Conservation (phyloP, 495 filamentous ascomycete species). For the Annulohypoxylon maeteangense region DNA sequence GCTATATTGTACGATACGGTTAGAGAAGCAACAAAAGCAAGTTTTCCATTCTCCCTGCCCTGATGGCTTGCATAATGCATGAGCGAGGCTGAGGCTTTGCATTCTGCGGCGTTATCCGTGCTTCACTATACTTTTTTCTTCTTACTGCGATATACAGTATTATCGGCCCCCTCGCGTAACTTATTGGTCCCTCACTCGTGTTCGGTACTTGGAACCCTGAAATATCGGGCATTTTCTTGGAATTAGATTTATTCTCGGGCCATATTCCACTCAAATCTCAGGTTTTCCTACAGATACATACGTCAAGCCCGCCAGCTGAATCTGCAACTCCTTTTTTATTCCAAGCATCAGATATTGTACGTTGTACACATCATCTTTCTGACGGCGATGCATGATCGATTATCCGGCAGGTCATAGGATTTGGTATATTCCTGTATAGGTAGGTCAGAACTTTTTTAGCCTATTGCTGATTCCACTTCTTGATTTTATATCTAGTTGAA, state of each 20-base stretch:
- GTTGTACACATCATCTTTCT: not conserved
- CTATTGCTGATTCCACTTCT: not conserved
- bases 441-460: not conserved
- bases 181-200: conserved; percentile 16
- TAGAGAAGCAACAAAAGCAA: not conserved
- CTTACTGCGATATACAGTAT: not conserved
- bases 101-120: conserved; percentile 24
- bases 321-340: not conserved
- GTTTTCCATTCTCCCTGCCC: not conserved
- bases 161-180: conserved; percentile 1
- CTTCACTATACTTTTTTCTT: not conserved
- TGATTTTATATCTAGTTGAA: not conserved
- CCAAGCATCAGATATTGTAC: not conserved
- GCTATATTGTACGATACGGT: not conserved
- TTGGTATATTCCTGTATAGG: not conserved
- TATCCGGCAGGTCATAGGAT: not conserved
- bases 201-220: conserved; percentile 25
- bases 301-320: not conserved
- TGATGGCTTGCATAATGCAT: conserved; percentile 32
- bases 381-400: not conserved
- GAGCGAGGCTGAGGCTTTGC: conserved; percentile 30
- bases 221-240: conserved; percentile 23
- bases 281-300: not conserved
- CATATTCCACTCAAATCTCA: conserved; percentile 9
- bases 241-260: conserved; percentile 7